These are phyloP conservation scores for Hylodesmum podocarpum DNA, from an alignment of 306 rosid genomes.

Conservation along the genomic window DNA sequence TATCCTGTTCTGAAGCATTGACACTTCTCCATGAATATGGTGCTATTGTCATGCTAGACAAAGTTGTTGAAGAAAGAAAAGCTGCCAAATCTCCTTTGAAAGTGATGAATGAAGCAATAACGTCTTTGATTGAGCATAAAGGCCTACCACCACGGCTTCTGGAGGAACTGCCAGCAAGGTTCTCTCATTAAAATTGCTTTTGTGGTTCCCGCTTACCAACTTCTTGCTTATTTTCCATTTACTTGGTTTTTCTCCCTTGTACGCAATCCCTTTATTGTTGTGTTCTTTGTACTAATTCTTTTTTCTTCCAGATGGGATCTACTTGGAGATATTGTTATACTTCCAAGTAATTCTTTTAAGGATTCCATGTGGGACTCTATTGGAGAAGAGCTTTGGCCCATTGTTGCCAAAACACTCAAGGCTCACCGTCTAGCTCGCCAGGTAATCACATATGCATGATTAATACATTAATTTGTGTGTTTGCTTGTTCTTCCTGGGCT, in stretches of 20 bases:
- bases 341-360: constrained; percentile 74
- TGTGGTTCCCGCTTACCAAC: not conserved
- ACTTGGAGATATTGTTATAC: constrained; percentile 78
- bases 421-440: constrained; percentile 80
- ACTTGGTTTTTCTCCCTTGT: constrained; percentile 1
- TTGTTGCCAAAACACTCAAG: constrained; percentile 73
- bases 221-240: constrained; percentile 36
- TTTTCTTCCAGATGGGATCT: constrained; percentile 75
- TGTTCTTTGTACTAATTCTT: constrained; percentile 27
- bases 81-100: constrained; percentile 67
- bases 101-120: constrained; percentile 68
- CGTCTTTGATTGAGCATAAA: constrained; percentile 56
- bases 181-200: constrained; percentile 20
- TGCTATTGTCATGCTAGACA: constrained; percentile 51
- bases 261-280: constrained; percentile 16
- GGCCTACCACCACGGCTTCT: constrained; percentile 59
- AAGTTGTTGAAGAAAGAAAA: constrained; percentile 58
- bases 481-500: constrained; percentile 4
- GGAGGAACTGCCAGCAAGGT: constrained; percentile 92
- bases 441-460: constrained; percentile 46
- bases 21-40: constrained; percentile 60
- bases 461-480: not conserved
- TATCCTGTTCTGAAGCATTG: constrained; percentile 53
- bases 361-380: constrained; percentile 69
- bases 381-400: constrained; percentile 73